Evolutionary conservation across 495 filamentous ascomycete species (phyloP), one percentile per base, ranked within the genome.

Genomic region (Penicillium goetzii): DNA sequence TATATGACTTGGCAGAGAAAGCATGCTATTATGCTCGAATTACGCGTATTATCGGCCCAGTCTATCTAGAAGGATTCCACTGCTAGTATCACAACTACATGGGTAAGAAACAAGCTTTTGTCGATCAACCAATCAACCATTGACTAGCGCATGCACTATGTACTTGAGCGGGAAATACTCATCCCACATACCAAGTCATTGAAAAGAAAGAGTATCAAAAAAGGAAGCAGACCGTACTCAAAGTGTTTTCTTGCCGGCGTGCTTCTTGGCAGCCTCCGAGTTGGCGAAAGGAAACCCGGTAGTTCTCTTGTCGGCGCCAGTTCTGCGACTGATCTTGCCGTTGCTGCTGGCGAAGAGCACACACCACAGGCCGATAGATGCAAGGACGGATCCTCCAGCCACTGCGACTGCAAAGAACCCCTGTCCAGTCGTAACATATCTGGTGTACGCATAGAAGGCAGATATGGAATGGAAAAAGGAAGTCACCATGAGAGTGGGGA

Each of bases 221-320:
- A 17, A 34, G 17, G 5, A 36, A 11, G 17, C 1, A 33, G n/a
- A 11, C 6, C 9, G 2, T 0, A 25, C 23, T 57, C 11, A 64
- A 0, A 56, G 26, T 14, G 34, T 17, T 71, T 81, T 84, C 71
- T 78, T 79, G 55, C 71, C 79, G 25, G 62, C 67, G 70, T 80
- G 81, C 76, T 80, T 85, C 77, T 88, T 89, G 52, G 81, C 83
- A 53, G 85, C 85, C 61, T 83, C 80, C 1, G 64, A 61, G 59
- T 84, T 84, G 33, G 66, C 67, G 67, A 84, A 96, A n/a, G 92
- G 92, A 69, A 88, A 96, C 28, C 90, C 89, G 61, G 88, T 86
- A 15, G 86, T 92, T 69, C 90, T 82, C 79, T 92, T 91, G 72
- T 95, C 92, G 6, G 86, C 89, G 0, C 91, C 91, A 0, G 89